phyloP scores from a whole-genome alignment of 192 early-diverging fungal species.

The Mortierella claussenii region DNA sequence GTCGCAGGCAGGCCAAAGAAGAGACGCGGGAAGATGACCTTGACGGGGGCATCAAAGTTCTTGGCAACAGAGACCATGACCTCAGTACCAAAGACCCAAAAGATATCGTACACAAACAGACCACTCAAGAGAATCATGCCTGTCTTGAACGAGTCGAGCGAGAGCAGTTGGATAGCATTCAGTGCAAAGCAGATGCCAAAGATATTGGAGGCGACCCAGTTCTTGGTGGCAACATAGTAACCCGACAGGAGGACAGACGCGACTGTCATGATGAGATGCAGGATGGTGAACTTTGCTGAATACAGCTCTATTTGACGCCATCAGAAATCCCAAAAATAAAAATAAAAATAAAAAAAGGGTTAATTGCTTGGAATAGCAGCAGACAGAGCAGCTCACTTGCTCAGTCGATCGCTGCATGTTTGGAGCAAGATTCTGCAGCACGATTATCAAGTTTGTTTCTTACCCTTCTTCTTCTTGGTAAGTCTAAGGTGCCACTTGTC shows the following conservation, averaged over 20 bases:
- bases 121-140: constrained; percentile 94
- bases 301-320: too few species aligned
- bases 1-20: constrained; percentile 63
- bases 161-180: constrained; percentile 84
- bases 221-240: constrained; percentile 86
- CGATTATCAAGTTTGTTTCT: too few species aligned
- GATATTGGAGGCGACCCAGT: constrained; percentile 93
- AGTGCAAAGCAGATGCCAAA: constrained; percentile 90
- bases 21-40: constrained; percentile 89
- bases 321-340: too few species aligned
- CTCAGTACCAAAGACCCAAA: constrained; percentile 99
- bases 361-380: too few species aligned
- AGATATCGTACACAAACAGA: constrained; percentile 96
- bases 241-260: constrained; percentile 69
- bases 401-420: too few species aligned
- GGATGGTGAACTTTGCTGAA: constrained; percentile 66
- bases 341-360: background rate
- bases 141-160: constrained; percentile 95
- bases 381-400: too few species aligned
- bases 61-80: constrained; percentile 99
- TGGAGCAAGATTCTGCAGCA: too few species aligned
- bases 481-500: constrained; percentile 80
- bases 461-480: constrained; percentile 74
- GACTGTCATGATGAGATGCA: constrained; percentile 72
- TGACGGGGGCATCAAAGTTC: constrained; percentile 96